Evolutionary conservation across 2,329 filamentous ascomycete species (phyloP), one percentile per base, ranked within the genome.

Genomic region (Neonectria neomacrospora): DNA sequence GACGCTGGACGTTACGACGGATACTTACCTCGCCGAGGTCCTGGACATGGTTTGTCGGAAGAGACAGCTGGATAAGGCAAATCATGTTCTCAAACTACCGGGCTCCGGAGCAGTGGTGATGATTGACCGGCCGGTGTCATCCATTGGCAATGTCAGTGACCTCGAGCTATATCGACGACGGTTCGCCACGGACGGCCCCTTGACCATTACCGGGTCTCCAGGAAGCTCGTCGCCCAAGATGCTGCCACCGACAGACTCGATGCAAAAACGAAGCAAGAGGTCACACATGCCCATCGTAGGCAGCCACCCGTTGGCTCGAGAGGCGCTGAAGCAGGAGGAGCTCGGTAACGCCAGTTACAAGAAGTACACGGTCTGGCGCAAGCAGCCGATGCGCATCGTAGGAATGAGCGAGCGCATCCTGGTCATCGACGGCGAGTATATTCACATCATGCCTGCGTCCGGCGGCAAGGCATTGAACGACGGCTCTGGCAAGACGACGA

Each of bases 351-450:
- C 83, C 44, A 88, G 84, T 71, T 91, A 92, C 80, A 90, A 92
- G 73, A 91, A 90, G 70, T 96, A 93, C 78, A 89, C 88, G 12
- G 92, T 96, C 16, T 91, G 91, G 81, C 88, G 92, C 67, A 93
- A 94, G 78, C 91, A 94, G 77, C 90, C 91, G 9, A 93, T 96
- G 86, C 89, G 91, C 23, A 91, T 96, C 71, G 89, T 92, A 44
- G 89, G 88, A 4, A 86, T 91, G 73, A 91, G 92, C 64, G 91
- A 94, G 71, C 88, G 91, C 61, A 87, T 93, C 10, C 81, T 96
- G 44, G 89, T 91, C 50, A 92, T 96, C 68, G 92, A 95, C 71
- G 91, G 91, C 63, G 93, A 96, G 76, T 96, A 94, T 76, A 88
- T 96, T 65, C 92, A 95, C 77, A 93, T 96, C 71, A 90, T 93